phyloP scores from a whole-genome alignment of 2,329 filamentous ascomycete genomes.

The Calonectria multiphialidica region DNA sequence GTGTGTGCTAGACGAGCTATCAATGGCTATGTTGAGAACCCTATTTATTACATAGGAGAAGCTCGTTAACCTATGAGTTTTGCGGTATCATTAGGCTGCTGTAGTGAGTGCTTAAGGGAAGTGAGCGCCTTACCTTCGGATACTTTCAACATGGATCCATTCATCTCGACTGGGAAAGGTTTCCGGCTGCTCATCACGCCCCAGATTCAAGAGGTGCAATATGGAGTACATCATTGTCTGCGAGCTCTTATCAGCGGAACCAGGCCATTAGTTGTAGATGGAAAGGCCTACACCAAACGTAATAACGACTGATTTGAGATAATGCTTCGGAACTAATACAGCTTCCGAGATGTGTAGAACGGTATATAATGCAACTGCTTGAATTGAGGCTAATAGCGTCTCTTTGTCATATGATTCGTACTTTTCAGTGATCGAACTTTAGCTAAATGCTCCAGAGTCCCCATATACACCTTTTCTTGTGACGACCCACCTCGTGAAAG shows the following conservation, averaged over 20 bases:
- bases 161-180: background rate
- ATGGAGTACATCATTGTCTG: background rate
- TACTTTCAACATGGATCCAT: background rate
- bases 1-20: background rate
- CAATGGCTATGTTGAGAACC: background rate
- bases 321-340: background rate
- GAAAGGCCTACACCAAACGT: background rate
- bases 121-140: background rate
- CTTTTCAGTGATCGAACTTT: background rate
- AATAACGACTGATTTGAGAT: background rate
- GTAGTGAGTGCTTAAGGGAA: background rate
- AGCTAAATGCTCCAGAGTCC: background rate
- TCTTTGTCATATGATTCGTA: background rate
- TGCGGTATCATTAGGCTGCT: background rate
- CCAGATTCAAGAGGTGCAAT: background rate
- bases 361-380: background rate
- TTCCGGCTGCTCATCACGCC: background rate
- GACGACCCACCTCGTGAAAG: background rate
- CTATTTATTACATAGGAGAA: background rate
- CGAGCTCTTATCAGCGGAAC: background rate
- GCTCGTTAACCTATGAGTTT: background rate
- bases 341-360: background rate
- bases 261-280: background rate
- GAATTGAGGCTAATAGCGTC: background rate
- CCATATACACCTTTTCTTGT: background rate